Percentiles rank a stretch among this genome's conserved stretches.
Conservation (phyloP, 2,329 filamentous ascomycete species). For the Aspergillus fructus region DNA sequence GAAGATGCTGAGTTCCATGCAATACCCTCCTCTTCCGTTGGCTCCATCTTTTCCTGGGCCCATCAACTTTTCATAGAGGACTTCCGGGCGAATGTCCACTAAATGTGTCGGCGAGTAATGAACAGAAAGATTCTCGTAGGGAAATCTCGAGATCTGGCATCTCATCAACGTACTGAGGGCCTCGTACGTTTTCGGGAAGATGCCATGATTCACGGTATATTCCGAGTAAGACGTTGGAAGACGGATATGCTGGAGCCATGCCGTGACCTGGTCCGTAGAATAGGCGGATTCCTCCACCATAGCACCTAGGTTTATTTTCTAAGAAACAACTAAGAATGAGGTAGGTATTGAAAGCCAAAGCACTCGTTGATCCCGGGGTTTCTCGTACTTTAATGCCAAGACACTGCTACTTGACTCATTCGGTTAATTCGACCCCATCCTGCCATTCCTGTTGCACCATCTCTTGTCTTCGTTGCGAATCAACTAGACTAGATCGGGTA, state of each 20-base stretch:
- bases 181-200: slow-evolving; percentile 38
- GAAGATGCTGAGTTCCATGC: slow-evolving; percentile 59
- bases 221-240: slow-evolving; percentile 25
- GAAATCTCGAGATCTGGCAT: slow-evolving; percentile 50
- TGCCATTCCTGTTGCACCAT: neutral
- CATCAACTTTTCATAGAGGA: slow-evolving; percentile 53
- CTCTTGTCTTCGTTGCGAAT: neutral
- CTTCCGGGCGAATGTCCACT: slow-evolving; percentile 48
- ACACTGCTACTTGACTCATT: neutral
- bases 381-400: neutral
- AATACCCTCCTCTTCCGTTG: slow-evolving; percentile 57
- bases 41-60: slow-evolving; percentile 10
- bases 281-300: slow-evolving; percentile 23
- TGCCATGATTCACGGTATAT: slow-evolving; percentile 17
- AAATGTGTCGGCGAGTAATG: slow-evolving; percentile 49
- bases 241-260: slow-evolving; percentile 33
- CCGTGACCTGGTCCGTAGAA: slow-evolving; percentile 28
- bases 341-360: neutral
- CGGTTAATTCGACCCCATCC: neutral
- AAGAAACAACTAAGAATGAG: neutral
- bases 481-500: neutral
- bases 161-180: slow-evolving; percentile 40
- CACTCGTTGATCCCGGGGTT: no score
- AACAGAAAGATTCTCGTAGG: slow-evolving; percentile 58
- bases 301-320: neutral